phyloP scores from a whole-genome alignment of 2,329 filamentous ascomycete species.

The Curvularia sp. region DNA sequence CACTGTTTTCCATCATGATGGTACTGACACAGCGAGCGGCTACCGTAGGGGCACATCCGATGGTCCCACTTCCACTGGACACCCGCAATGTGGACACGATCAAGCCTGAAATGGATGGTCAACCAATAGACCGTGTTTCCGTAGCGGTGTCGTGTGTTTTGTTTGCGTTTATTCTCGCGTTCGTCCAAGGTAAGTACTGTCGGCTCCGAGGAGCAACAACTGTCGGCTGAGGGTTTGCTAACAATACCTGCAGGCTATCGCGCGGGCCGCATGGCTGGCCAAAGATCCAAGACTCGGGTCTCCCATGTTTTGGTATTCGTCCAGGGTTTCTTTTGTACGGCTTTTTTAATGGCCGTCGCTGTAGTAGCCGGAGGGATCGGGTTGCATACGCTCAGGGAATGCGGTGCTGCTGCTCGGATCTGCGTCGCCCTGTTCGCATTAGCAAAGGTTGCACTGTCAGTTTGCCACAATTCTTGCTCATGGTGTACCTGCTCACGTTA shows the following conservation, averaged over 20 bases:
- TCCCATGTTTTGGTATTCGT: constrained; percentile 28
- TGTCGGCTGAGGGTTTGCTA: neutral
- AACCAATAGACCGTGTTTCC: constrained; percentile 13
- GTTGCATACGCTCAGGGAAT: constrained; percentile 33
- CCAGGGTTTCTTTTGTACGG: constrained; percentile 27
- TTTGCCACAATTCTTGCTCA: neutral
- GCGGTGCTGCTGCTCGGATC: constrained; percentile 42
- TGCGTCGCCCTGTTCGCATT: constrained; percentile 48
- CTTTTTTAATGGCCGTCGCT: constrained; percentile 38
- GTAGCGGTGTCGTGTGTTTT: constrained; percentile 25
- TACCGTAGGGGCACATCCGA: constrained; percentile 1
- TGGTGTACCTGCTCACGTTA: neutral
- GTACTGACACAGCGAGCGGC: neutral
- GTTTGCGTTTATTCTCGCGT: constrained; percentile 25
- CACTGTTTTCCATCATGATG: neutral
- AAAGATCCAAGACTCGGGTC: constrained; percentile 17
- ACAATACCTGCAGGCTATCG: constrained; percentile 24
- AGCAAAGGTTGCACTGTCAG: constrained; percentile 41
- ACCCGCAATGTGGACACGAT: neutral
- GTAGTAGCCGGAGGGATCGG: constrained; percentile 40
- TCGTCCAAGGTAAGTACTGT: constrained; percentile 25
- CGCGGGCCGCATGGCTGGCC: constrained; percentile 25
- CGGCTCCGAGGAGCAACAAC: neutral
- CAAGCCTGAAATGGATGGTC: constrained; percentile 14
- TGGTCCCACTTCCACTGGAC: neutral